Conservation (phyloP, 2,329 filamentous ascomycete species). For the Fusarium sp. region DNA sequence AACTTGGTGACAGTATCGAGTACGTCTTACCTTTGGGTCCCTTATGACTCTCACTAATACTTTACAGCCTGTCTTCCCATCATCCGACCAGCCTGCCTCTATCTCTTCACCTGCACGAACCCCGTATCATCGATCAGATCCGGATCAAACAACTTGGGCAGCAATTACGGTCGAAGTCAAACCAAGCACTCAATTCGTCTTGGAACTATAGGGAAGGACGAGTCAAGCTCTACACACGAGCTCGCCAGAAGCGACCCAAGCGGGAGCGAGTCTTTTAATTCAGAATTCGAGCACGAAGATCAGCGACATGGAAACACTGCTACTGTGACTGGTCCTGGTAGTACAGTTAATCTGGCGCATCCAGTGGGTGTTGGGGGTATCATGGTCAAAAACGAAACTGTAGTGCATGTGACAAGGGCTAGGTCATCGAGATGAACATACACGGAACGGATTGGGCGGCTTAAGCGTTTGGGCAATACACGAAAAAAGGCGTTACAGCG, state of each 20-base stretch:
- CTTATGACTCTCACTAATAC: not conserved
- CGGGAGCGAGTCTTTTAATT: constrained; percentile 1
- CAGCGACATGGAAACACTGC: constrained; percentile 2
- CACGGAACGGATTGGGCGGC: not conserved
- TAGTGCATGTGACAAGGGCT: not conserved
- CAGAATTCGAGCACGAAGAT: constrained; percentile 18
- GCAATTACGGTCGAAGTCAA: constrained; percentile 13
- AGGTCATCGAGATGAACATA: not conserved
- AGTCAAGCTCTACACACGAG: constrained; percentile 29
- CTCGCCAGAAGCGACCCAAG: constrained; percentile 10
- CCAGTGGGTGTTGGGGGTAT: not conserved
- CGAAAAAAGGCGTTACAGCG: not conserved
- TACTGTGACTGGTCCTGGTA: not conserved
- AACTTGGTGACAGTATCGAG: constrained; percentile 36
- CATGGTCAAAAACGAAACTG: constrained; percentile 35
- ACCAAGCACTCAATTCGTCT: constrained; percentile 28
- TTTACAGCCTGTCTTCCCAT: constrained; percentile 37
- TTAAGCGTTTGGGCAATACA: not conserved
- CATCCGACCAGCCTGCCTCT: constrained; percentile 29
- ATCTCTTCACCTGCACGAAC: constrained; percentile 15
- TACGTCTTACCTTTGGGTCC: not conserved
- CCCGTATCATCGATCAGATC: constrained; percentile 2
- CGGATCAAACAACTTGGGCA: not conserved
- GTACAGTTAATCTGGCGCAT: not conserved
- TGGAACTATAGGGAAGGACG: constrained; percentile 14